Base-by-base conservation (phyloP, 805 yeast species). In the Suhomyces canberraensis region DNA sequence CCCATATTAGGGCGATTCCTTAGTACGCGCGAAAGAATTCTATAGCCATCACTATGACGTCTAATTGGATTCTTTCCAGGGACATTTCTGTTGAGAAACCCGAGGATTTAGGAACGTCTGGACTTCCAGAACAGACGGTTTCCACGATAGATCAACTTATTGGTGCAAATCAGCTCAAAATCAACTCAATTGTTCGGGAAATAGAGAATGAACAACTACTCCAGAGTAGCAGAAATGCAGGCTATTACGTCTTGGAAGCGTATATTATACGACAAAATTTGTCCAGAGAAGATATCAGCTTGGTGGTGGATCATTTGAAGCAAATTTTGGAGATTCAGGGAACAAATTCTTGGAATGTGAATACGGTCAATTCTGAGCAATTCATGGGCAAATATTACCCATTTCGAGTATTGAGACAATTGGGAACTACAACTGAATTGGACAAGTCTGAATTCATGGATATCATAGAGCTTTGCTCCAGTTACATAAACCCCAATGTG, bases 401-500 rank as follows among this genome's bases (percentile, higher is more conserved):
- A n/a, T 17, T 37, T 8, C 29, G 40, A 18, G 21, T 33, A 13
- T 16, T 33, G 4, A 13, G 33, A 9, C 29, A 9, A 2, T 3
- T 37, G 11, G 29, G 32, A 15, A 26, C 24, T 8, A 25, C 15
- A 19, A 14, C 5, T 11, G 17, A 17, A 11, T 16, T 16, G 4
- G 8, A 16, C 11, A 21, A 15, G 9, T 25, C 15, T 8, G 11
- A 18, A n/a, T n/a, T 16, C 24, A 24, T 20, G 14, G 25, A n/a
- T 6, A 21, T 40, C 15, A 26, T 33, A 13, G 35, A 17, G 6
- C 29, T 31, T 15, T 31, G 29, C 15, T 50, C 63, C 1, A 44
- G 33, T 15, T 61, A 58, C 35, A 18, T 41, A 20, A 60, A 62
- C 31, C 63, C 65, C 1, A 18, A 52, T 29, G 50, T 54, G 4